Conservation (phyloP, 2,329 filamentous ascomycete genomes). For the Coniochaeta sp. region DNA sequence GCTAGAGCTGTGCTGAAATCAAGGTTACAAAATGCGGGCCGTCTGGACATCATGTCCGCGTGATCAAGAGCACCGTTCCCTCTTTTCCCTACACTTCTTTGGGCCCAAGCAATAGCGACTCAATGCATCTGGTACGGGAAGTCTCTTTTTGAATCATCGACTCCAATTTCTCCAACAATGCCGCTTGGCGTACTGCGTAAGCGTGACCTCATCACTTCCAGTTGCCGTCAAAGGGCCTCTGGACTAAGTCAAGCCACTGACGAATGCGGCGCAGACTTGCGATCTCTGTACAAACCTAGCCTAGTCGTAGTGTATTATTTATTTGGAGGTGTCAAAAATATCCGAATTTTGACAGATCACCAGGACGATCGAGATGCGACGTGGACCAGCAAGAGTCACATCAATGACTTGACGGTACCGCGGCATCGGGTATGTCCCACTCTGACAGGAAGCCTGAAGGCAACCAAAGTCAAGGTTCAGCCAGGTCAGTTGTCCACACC, state of each 20-base stretch:
- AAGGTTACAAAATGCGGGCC: too few relatives aligned
- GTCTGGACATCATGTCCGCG: not conserved
- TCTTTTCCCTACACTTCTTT: too few relatives aligned
- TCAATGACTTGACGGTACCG: not conserved
- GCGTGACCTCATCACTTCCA: not conserved
- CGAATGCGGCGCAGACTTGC: not conserved
- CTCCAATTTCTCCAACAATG: not conserved
- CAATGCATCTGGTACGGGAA: not conserved
- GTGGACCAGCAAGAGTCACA: too few relatives aligned
- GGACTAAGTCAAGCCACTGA: not conserved
- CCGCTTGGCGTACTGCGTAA: not conserved
- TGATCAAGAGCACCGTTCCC: too few relatives aligned
- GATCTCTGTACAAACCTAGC: too few relatives aligned
- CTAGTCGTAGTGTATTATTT: too few relatives aligned
- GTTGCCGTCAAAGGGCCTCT: not conserved
- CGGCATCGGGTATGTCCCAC: not conserved
- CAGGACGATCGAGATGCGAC: too few relatives aligned
- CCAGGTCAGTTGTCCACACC: not conserved
- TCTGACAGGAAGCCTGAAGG: too few relatives aligned
- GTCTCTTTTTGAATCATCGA: not conserved
- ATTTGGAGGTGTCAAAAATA: too few relatives aligned
- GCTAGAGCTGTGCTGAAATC: not conserved
- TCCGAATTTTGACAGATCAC: too few relatives aligned
- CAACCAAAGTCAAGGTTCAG: not conserved
- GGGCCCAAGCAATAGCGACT: too few relatives aligned